Evolutionary conservation across 2,329 filamentous ascomycete species (phyloP).

Genomic region (Helotiales sp.): DNA sequence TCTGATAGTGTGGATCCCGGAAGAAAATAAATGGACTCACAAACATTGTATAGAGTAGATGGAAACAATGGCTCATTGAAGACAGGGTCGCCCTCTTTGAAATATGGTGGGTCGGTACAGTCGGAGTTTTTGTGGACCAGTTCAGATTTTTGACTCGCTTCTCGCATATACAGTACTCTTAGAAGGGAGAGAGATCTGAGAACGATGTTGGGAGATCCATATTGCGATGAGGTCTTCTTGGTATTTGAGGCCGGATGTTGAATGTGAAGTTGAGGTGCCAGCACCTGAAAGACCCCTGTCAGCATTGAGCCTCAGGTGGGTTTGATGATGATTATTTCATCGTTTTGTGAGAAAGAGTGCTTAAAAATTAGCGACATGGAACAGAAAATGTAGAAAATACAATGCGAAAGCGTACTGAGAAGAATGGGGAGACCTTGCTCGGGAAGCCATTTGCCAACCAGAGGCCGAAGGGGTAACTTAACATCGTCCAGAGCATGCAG

Average conservation of each 20-base stretch:
- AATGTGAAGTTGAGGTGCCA: not conserved
- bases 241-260: not conserved
- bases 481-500: not conserved
- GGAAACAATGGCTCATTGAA: constrained; percentile 1
- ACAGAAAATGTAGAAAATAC: constrained; percentile 41
- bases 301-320: not conserved
- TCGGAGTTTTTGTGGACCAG: not conserved
- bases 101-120: not conserved
- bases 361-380: constrained; percentile 40
- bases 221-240: too few relatives aligned
- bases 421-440: constrained; percentile 49
- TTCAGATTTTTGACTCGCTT: not conserved
- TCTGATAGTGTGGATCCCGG: not conserved
- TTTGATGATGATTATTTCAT: not conserved
- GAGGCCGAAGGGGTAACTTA: too few relatives aligned
- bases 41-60: not conserved
- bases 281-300: constrained; percentile 6
- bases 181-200: not conserved
- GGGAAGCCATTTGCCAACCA: constrained; percentile 9
- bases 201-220: not conserved
- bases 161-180: not conserved
- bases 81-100: not conserved
- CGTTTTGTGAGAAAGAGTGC: not conserved
- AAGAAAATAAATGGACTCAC: not conserved
- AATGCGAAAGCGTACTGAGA: constrained; percentile 45